phyloP scores from a whole-genome alignment of 176 grass and related monocot species.

The Stipa capillata region DNA sequence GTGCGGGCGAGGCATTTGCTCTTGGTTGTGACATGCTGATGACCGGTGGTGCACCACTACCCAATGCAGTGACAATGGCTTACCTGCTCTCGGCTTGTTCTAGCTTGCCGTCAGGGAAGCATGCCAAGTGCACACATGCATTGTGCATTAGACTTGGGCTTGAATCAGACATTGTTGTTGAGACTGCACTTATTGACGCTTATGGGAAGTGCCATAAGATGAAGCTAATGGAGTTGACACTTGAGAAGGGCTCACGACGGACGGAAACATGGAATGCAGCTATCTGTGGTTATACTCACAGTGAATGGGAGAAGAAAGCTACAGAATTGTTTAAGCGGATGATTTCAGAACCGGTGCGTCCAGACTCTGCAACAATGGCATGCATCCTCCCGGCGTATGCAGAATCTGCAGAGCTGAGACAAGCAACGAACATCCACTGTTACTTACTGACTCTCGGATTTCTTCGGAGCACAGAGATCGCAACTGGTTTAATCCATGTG shows the following conservation, averaged over 20 bases:
- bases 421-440: constrained; percentile 44
- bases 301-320: constrained; percentile 11
- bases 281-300: constrained; percentile 38
- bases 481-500: constrained; percentile 37
- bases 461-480: constrained; percentile 16
- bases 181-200: constrained; percentile 47
- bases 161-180: constrained; percentile 38
- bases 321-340: constrained; percentile 44
- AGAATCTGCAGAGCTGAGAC: constrained; percentile 29
- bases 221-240: constrained; percentile 16
- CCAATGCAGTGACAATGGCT: constrained; percentile 62
- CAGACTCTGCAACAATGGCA: constrained; percentile 41
- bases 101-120: constrained; percentile 15
- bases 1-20: constrained; percentile 4
- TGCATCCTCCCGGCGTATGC: constrained; percentile 57
- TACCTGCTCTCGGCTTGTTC: constrained; percentile 47
- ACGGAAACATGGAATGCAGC: constrained; percentile 66
- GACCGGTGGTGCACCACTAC: constrained; percentile 14
- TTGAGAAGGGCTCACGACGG: constrained; percentile 29
- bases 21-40: constrained; percentile 44
- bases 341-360: constrained; percentile 35
- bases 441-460: constrained; percentile 40
- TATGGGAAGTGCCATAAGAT: constrained; percentile 33
- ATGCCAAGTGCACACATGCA: constrained; percentile 36
- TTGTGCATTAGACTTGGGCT: constrained; percentile 40